Base-by-base conservation (phyloP, 2,329 filamentous ascomycete species). In the Chaetomiaceae sp. region DNA sequence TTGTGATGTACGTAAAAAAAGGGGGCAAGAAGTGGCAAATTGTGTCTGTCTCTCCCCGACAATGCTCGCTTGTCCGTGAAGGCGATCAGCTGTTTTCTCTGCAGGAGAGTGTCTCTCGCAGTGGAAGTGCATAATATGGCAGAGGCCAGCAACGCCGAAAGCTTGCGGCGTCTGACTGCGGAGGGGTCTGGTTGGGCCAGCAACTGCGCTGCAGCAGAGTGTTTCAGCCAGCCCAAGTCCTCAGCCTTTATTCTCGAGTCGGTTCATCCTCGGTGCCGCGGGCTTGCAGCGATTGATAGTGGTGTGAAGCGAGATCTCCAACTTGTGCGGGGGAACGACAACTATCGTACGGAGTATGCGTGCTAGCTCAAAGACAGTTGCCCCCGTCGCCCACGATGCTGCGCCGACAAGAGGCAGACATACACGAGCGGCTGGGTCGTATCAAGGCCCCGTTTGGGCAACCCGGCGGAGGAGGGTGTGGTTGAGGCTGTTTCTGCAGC, bases 381-480 rank as follows among this genome's bases (percentile, higher is more conserved):
- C 14, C 27, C 9, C 8, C 14, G 27, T 31, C 4, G 27, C 9
- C 8, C 9, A 31, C 27, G 27, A 31, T 11, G 27, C 27, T 31
- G 27, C 27, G 27, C 27, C 27, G 27, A 31, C 3, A 4, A 6
- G 27, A 31, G 27, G 27, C 14, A 31, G 27, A 6, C 8, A 31
- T 20, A 29, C 43, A 47, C 43, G 51, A 43, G 29, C 51, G 37
- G 37, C 43, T 53, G 37, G 38, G 31, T 44, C 23, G 50, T 36
- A 31, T 37, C 37, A 29, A 31, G 27, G 3, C 52, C 46, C 52
- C 27, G 19, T 54, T 51, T 36, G 40, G 47, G 52, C 34, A 54
- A 54, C 42, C 52, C 52, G 52, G 22, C 25, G 6, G 17, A 8
- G 39, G 34, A n/a, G n/a, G n/a, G n/a, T n/a, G 46, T 23, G 15